Base-by-base conservation (phyloP, 1,284 basidiomycete species). In the Marasmius sp. region DNA sequence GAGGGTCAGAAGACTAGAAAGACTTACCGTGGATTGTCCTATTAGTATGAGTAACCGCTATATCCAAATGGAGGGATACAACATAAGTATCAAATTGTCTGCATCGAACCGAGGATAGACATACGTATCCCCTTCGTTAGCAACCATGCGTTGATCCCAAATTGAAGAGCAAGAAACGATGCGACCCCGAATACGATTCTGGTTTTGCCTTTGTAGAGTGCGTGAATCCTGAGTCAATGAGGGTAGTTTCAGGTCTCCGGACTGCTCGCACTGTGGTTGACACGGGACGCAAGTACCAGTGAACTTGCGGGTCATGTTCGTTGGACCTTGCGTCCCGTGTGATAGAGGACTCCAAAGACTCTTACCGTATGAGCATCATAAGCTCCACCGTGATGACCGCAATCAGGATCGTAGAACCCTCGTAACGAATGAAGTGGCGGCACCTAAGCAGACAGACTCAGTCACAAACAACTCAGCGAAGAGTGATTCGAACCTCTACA, bases 291-390 rank as follows among this genome's bases (percentile, higher is more conserved):
- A n/a, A n/a, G n/a, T n/a, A n/a, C n/a, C n/a, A n/a, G n/a, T n/a
- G n/a, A n/a, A n/a, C n/a, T n/a, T n/a, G n/a, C n/a, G n/a, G n/a
- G n/a, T n/a, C n/a, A n/a, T n/a, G n/a, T n/a, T n/a, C n/a, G n/a
- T n/a, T n/a, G n/a, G n/a, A n/a, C n/a, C n/a, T n/a, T n/a, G n/a
- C n/a, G n/a, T n/a, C n/a, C n/a, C n/a, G n/a, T n/a, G n/a, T n/a
- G n/a, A n/a, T n/a, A n/a, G n/a, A n/a, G n/a, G n/a, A n/a, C n/a
- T n/a, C n/a, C n/a, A n/a, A n/a, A n/a, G n/a, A n/a, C n/a, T n/a
- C 75, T 57, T 58, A 78, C 79, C 84, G 79, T 5, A 85, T 65
- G 10, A 85, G 74, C 84, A 86, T 85, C 84, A 86, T 85, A 16
- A 83, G 62, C 2, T 76, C 81, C 0, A 80, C 78, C 7, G 80